These are phyloP conservation scores for Globisporangium carolinianum DNA, from an alignment of 352 stramenopile genomes.

Conservation along the genomic window DNA sequence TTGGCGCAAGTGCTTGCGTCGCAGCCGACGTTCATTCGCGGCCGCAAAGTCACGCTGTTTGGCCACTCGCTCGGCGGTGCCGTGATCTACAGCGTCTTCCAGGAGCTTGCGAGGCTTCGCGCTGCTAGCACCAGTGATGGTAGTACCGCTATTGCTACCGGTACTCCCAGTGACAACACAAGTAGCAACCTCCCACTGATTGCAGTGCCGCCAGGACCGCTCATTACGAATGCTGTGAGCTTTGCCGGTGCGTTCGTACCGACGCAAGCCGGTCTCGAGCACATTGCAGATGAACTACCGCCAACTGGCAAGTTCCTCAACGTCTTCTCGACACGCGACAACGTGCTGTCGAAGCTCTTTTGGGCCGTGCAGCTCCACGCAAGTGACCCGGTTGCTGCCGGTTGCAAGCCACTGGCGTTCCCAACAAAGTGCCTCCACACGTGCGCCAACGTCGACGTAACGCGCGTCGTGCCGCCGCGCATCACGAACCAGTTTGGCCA, in stretches of 20 bases:
- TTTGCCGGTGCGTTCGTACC: constrained; percentile 70
- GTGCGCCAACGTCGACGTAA: constrained; percentile 62
- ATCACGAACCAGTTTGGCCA: constrained; percentile 75
- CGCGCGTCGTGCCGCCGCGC: constrained; percentile 45
- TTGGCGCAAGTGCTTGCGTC: constrained; percentile 60
- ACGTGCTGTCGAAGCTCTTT: constrained; percentile 70
- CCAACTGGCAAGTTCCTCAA: constrained; percentile 56
- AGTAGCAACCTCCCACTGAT: neutral
- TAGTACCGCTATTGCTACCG: neutral
- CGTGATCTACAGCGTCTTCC: constrained; percentile 65
- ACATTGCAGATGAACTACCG: constrained; percentile 29
- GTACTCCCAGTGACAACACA: neutral
- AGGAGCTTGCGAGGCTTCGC: constrained; percentile 52
- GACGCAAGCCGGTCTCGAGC: constrained; percentile 23
- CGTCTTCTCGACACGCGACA: constrained; percentile 70
- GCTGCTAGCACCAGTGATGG: neutral
- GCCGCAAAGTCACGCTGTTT: constrained; percentile 56
- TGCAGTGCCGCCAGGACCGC: constrained; percentile 7
- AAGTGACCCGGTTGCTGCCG: constrained; percentile 30
- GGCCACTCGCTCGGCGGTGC: constrained; percentile 76
- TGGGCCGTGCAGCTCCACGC: constrained; percentile 54
- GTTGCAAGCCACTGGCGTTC: constrained; percentile 28
- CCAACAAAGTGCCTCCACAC: constrained; percentile 6
- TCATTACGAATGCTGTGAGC: constrained; percentile 49
- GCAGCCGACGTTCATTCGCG: constrained; percentile 36